These are phyloP conservation scores for Arthrobotrys megalospora DNA, from an alignment of 2,329 filamentous ascomycete genomes.

Conservation along the genomic window DNA sequence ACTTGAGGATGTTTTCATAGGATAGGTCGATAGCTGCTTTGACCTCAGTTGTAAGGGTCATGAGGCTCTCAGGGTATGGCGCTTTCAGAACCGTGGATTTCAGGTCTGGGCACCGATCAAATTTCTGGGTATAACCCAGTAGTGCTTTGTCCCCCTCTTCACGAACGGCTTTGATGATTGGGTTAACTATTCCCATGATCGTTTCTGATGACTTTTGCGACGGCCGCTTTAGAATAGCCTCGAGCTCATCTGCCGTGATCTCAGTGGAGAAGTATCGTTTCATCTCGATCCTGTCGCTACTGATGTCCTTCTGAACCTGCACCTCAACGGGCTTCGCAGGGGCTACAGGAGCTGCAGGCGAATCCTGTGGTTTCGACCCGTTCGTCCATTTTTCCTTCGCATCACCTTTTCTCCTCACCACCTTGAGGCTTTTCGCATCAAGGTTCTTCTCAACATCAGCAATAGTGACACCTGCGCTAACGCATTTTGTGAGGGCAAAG, in stretches of 20 bases:
- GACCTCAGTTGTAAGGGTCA: constrained; percentile 87
- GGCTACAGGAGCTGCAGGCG: constrained; percentile 46
- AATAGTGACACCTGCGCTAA: constrained; percentile 85
- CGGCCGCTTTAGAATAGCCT: constrained; percentile 84
- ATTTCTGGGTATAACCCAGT: constrained; percentile 95
- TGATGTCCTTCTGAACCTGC: constrained; percentile 11
- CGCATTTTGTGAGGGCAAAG: constrained; percentile 92
- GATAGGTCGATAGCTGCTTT: constrained; percentile 93
- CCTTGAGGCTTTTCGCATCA: constrained; percentile 94
- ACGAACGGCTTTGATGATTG: constrained; percentile 91
- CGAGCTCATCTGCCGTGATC: constrained; percentile 76
- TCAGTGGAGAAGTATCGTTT: constrained; percentile 80
- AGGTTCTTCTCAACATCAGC: constrained; percentile 93
- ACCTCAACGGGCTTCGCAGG: constrained; percentile 21
- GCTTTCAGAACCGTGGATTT: constrained; percentile 90
- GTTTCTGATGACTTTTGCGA: constrained; percentile 95
- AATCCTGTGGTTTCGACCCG: constrained; percentile 74
- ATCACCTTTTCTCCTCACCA: constrained; percentile 92
- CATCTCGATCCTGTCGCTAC: constrained; percentile 78
- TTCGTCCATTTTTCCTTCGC: constrained; percentile 94
- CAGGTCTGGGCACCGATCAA: constrained; percentile 93
- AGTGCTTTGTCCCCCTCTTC: constrained; percentile 88
- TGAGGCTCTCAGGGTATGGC: constrained; percentile 86
- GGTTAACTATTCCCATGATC: constrained; percentile 89
- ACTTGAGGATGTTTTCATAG: constrained; percentile 93